Base-by-base conservation (phyloP, 73 alveolate genomes). In the Breviolum minutum region DNA sequence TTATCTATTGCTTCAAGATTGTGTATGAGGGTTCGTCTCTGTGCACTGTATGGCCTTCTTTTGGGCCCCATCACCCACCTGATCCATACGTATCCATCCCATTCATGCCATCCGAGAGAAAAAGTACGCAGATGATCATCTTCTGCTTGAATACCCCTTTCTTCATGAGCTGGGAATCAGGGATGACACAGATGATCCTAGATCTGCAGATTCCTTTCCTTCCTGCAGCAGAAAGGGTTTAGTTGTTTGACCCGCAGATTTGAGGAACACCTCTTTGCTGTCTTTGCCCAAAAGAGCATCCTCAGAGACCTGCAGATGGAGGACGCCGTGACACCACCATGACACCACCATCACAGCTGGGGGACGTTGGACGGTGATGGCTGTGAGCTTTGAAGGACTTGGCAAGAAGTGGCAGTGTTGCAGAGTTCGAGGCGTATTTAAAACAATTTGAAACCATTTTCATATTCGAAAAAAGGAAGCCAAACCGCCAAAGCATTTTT, bases 251-350 rank as follows among this genome's bases (percentile, higher is more conserved):
- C 2, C 84, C 61, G 27, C 14, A n/a, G 83, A 69, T n/a, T 12
- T 62, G 54, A 87, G 95, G 95, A 87, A 76, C 95, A 87, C 63
- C 83, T 66, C 69, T 87, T 87, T 11, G 95, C 83, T 6, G 95
- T 87, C 69, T 87, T 87, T 60, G 95, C 95, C 68, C 90, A 82
- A 17, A 32, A 32, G 70, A 48, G 32, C 71, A 30, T 48, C 68
- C 24, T 81, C 40, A 30, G 32, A 26, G 87, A 27, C n/a, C 87
- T 79, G 24, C 64, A 79, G 66, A 9, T 79, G 63, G 54, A 79
- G 87, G 87, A n/a, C 26, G 13, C 30, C 29, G 0, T 60, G 7
- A 19, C 62, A 12, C 54, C 63, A 40, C 54, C 54, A 3, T 40
- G 54, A 40, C 54, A 40, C 54, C 54, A 40, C 26, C n/a, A 29